Conservation (phyloP, 2,329 filamentous ascomycete genomes). For the Cladosporium sp. region DNA sequence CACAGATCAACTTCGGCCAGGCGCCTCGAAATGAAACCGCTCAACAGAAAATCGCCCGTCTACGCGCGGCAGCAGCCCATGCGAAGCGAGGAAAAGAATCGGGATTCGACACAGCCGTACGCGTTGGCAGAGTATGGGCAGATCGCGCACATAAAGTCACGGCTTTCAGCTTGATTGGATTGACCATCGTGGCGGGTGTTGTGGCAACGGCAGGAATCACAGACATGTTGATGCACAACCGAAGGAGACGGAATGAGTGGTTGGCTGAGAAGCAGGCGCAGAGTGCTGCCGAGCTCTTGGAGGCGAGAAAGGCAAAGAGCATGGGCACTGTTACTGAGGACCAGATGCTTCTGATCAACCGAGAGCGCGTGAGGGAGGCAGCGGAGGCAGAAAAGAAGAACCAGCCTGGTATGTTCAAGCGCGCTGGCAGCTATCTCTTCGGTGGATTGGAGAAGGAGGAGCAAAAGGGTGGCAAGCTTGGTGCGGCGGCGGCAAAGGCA, state of each 20-base stretch:
- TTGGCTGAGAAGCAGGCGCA: conserved; percentile 49
- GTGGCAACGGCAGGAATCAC: conserved; percentile 61
- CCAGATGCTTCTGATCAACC: conserved; percentile 47
- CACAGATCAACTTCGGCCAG: conserved; percentile 26
- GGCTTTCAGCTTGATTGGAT: conserved; percentile 55
- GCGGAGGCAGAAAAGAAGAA: conserved; percentile 40
- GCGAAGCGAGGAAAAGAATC: conserved; percentile 48
- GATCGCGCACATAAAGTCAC: conserved; percentile 58
- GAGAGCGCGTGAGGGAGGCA: conserved; percentile 60
- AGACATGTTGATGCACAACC: conserved; percentile 64
- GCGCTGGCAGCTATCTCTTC: conserved; percentile 30
- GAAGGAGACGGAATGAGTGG: conserved; percentile 59
- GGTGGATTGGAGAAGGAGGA: conserved; percentile 33
- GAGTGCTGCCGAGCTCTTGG: conserved; percentile 38
- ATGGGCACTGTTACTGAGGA: conserved; percentile 45
- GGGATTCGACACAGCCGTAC: conserved; percentile 50
- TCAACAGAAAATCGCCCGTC: conserved; percentile 49
- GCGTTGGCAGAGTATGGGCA: conserved; percentile 51
- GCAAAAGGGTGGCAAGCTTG: conserved; percentile 33
- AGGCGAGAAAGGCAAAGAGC: conserved; percentile 40
- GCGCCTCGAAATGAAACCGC: conserved; percentile 47
- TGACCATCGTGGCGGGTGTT: conserved; percentile 56
- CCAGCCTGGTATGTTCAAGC: conserved; percentile 33
- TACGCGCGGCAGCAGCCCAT: conserved; percentile 45
- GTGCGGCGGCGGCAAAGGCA: conserved; percentile 21